Evolutionary conservation across 1,284 basidiomycete genomes (phyloP), one percentile per base, ranked within the genome.

Genomic region (Malassezia furfur): DNA sequence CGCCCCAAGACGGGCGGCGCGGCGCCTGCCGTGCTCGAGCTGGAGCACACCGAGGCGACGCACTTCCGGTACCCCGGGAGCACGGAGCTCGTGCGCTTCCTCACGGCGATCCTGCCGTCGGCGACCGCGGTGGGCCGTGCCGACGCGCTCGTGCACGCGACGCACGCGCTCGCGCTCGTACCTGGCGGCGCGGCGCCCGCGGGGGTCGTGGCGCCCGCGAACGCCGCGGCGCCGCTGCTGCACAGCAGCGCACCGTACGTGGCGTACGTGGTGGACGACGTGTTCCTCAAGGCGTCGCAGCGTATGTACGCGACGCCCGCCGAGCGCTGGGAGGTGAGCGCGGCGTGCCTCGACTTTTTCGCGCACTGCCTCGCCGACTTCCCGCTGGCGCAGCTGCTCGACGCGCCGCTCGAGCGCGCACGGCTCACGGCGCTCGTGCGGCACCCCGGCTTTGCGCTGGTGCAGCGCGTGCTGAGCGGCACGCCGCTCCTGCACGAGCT

Each of bases 401-500:
- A 48, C 7, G 11, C 14, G 6, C 41, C 47, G 11, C 52, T 61
- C 3, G 68, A 69, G 15, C 65, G 77, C 0, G 67, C 70, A 1
- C 67, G 50, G 44, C 53, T 75, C 31, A 62, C 59, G 3, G 69
- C 85, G 31, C 64, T 85, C 1, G 62, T 57, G 22, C 59, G 56
- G 48, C 89, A 96, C 73, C 90, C 93, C 0, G 93, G 91, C 1
- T 91, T 88, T 74, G 84, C 89, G 49, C 78, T 96, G 50, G 82
- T 93, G 76, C 82, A 85, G 45, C 82, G 88, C 1, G 71, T 96
- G 8, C 79, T 96, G 43, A 85, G 84, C 17, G 82, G 83, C 46
- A 81, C 84, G 0, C 78, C 82, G 1, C 78, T 93, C 8, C 85
- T 88, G 64, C 76, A 80, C 1, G 84, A 80, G 53, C 79, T 93